Conservation (phyloP, 495 filamentous ascomycete species). For the Chaetomium cochliodes region DNA sequence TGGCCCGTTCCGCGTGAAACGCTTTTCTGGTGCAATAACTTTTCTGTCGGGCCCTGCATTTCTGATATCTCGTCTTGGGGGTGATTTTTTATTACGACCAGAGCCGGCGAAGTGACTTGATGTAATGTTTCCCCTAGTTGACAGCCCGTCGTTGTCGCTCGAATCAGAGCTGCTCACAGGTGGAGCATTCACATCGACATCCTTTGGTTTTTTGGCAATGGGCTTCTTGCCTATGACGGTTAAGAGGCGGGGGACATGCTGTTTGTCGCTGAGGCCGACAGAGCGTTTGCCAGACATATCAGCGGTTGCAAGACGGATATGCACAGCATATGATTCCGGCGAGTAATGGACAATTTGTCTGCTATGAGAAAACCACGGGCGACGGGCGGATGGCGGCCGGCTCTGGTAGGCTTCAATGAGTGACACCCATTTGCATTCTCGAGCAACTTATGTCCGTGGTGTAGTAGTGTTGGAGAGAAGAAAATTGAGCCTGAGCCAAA, state of each 20-base stretch:
- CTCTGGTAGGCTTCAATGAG: not conserved
- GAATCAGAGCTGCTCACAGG: constrained; percentile 22
- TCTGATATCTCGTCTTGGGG: not conserved
- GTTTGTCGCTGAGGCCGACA: constrained; percentile 20
- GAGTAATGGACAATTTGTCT: no score
- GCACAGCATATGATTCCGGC: not conserved
- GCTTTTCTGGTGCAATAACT: not conserved
- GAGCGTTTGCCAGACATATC: constrained; percentile 6
- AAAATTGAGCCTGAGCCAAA: not conserved
- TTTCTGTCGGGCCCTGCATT: not conserved
- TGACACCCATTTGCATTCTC: not conserved
- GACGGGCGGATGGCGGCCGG: not conserved
- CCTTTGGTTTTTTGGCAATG: not conserved
- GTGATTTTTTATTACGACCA: not conserved
- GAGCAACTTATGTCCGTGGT: not conserved
- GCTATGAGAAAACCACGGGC: not conserved
- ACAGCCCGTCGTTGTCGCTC: constrained; percentile 12
- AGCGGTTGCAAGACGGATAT: not conserved
- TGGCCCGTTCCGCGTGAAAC: constrained; percentile 1
- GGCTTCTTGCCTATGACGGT: not conserved
- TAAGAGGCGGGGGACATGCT: constrained; percentile 12
- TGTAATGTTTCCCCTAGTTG: constrained; percentile 10
- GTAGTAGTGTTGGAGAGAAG: not conserved
- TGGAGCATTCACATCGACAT: constrained; percentile 18
- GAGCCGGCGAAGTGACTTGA: not conserved